phyloP scores from a whole-genome alignment of 2,329 filamentous ascomycete genomes.

The Phoma sp. region DNA sequence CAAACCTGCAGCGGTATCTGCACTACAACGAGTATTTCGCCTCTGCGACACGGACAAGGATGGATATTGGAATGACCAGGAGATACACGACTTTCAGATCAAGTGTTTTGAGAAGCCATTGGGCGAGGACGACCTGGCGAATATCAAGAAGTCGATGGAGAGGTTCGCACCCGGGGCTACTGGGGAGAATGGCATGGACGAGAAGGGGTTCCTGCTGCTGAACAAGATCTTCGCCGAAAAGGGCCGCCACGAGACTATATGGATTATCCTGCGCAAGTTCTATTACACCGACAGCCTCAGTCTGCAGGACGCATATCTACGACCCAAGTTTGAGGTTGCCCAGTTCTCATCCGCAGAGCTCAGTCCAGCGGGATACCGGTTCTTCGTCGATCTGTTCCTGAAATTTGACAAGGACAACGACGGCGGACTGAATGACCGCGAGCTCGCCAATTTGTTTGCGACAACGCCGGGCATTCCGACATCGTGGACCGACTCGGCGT shows the following conservation, averaged over 20 bases:
- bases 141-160: constrained; percentile 87
- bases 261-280: constrained; percentile 94
- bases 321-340: constrained; percentile 92
- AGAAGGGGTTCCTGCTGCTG: constrained; percentile 83
- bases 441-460: constrained; percentile 86
- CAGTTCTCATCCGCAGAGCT: constrained; percentile 92
- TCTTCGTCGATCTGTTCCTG: constrained; percentile 96
- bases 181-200: constrained; percentile 72
- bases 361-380: constrained; percentile 91
- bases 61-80: constrained; percentile 85
- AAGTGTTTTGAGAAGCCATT: constrained; percentile 92
- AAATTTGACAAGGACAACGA: constrained; percentile 98
- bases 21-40: constrained; percentile 90
- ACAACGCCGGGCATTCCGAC: constrained; percentile 88
- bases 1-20: constrained; percentile 88
- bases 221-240: constrained; percentile 98
- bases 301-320: constrained; percentile 87
- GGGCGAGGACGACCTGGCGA: constrained; percentile 79
- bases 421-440: constrained; percentile 85
- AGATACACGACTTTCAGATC: constrained; percentile 88
- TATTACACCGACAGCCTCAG: constrained; percentile 96
- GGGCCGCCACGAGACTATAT: constrained; percentile 96
- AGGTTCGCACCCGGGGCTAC: constrained; percentile 70
- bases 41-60: constrained; percentile 97
- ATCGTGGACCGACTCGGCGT: constrained; percentile 87